These are phyloP conservation scores for Groenewaldozyma salmanticensis DNA, from an alignment of 805 yeast genomes.

Conservation along the genomic window DNA sequence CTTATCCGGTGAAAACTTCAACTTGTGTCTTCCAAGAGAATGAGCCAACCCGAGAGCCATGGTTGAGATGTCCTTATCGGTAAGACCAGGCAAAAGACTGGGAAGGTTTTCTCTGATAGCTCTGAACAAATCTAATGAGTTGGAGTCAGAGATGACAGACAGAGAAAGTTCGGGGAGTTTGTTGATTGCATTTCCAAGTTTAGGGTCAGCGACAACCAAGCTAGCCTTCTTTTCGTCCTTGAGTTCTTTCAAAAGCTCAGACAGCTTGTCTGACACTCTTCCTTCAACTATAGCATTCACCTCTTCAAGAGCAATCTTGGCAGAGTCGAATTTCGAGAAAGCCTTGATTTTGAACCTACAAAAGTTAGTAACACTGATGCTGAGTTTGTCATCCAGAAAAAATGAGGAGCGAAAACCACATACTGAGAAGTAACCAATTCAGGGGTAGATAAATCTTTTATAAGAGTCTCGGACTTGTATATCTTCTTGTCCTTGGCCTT, in stretches of 20 bases:
- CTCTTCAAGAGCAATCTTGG: constrained; percentile 94
- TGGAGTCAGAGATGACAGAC: constrained; percentile 88
- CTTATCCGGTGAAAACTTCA: constrained; percentile 95
- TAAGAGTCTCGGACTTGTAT: constrained; percentile 67
- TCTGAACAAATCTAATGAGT: constrained; percentile 88
- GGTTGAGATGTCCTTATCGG: constrained; percentile 72
- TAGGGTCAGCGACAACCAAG: constrained; percentile 87
- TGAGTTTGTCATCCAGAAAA: not conserved
- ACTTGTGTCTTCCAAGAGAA: constrained; percentile 96
- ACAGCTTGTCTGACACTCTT: constrained; percentile 77
- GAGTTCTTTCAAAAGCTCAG: constrained; percentile 45
- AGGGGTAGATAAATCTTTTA: constrained; percentile 69
- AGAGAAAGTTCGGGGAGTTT: constrained; percentile 76
- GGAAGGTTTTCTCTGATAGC: constrained; percentile 93
- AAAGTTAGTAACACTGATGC: constrained; percentile 11
- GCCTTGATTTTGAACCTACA: constrained; percentile 80
- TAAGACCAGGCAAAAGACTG: constrained; percentile 86
- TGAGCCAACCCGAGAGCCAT: constrained; percentile 99
- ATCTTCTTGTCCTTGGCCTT: constrained; percentile 97
- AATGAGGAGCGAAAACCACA: constrained; percentile 1
- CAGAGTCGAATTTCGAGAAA: constrained; percentile 87
- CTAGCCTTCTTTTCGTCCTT: constrained; percentile 56
- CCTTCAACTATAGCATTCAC: constrained; percentile 89
- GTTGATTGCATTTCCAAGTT: constrained; percentile 92
- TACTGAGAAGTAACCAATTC: constrained; percentile 73